Base-by-base conservation (phyloP, 305 asterid species). In the Rubia tinctorum region DNA sequence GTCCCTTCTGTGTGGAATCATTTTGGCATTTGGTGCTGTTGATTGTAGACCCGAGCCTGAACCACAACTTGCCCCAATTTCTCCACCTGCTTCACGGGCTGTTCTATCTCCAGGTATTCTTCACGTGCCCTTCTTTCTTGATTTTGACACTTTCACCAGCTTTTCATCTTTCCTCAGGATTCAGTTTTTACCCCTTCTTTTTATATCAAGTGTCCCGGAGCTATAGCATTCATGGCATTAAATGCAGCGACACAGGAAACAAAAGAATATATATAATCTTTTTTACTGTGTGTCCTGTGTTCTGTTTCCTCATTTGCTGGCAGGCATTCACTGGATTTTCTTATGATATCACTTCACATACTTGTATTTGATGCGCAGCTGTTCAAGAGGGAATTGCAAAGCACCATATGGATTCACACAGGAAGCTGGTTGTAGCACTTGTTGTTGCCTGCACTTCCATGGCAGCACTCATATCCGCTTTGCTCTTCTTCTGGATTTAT, bases 371-470 rank as follows among this genome's bases (percentile, higher is more conserved):
- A 47, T 34, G 39, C 75, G 56, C 84, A 82, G 88, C 79, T 62
- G 44, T 43, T 62, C 76, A 59, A 76, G 80, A 47, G 63, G 80
- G 81, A 71, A 71, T 62, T 65, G 59, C 77, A 71, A 68, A 76
- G 23, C 77, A 79, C 58, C 79, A 66, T 12, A 74, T 75, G 80
- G 78, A 43, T 74, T 81, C 85, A 8, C 82, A 77, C 23, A 60
- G 77, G 43, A 88, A 82, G 76, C 67, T 90, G 83, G 39, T 83
- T 63, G 63, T 78, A 61, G 76, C 89, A 17, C 77, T 85, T 7
- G 49, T 78, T 61, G 78, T 78, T 73, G 88, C 90, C 61, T 82
- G 87, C 45, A 22, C 83, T 64, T 81, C 84, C 75, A 42, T 83
- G 44, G 88, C 80, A 73, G 59, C 80, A 39, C 63, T 84, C 58